Evolutionary conservation across 2,329 filamentous ascomycete species (phyloP).

Genomic region (Tolypocladium tropicale): DNA sequence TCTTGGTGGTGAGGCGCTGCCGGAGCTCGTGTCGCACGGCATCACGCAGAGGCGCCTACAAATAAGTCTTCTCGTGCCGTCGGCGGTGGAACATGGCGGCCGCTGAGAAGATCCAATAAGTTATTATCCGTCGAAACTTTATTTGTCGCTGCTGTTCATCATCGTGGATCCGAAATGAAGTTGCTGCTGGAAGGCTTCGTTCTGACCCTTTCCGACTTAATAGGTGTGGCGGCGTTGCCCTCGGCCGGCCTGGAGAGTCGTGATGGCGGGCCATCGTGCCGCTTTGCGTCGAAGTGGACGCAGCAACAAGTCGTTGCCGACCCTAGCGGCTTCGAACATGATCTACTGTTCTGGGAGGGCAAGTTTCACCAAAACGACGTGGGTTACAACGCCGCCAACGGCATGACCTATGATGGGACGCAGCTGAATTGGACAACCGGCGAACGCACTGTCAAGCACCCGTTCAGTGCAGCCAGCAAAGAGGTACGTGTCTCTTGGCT

Average conservation of each 20-base stretch:
- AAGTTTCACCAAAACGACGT: conserved; percentile 30
- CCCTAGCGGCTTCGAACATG: conserved; percentile 20
- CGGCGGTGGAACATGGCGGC: too few relatives aligned
- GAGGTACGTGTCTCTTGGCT: conserved; percentile 11
- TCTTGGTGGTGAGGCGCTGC: not conserved
- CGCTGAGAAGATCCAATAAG: not conserved
- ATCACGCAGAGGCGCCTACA: not conserved
- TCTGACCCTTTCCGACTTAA: not conserved
- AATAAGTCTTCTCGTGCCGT: not conserved
- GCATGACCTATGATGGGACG: conserved; percentile 30
- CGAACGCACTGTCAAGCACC: conserved; percentile 21
- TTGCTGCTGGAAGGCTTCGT: not conserved
- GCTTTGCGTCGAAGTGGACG: conserved; percentile 18
- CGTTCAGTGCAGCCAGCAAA: conserved; percentile 28
- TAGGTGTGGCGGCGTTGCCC: not conserved
- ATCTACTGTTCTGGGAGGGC: conserved; percentile 33
- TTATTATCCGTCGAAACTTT: not conserved
- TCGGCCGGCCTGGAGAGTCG: not conserved
- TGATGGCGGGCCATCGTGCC: conserved; percentile 13
- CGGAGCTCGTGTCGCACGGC: not conserved
- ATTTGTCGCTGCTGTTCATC: not conserved
- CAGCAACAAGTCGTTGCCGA: conserved; percentile 16
- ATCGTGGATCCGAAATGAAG: not conserved
- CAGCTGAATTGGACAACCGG: conserved; percentile 27
- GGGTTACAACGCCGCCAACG: conserved; percentile 28